Conservation (phyloP, 1,284 basidiomycete species). For the Schizopora paradoxa region DNA sequence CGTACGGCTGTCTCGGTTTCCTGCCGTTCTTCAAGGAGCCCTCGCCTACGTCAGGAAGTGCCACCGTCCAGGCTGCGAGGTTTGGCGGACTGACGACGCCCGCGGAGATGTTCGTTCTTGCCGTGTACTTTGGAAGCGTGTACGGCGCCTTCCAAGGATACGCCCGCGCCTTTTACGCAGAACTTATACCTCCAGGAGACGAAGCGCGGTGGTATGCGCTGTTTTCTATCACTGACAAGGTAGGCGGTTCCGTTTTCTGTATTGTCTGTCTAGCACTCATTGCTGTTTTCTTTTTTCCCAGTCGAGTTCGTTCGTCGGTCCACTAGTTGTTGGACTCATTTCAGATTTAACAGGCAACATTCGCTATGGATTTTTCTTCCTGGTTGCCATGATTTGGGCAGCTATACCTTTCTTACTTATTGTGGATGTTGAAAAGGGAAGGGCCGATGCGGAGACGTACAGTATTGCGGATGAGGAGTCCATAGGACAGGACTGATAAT, state of each 20-base stretch:
- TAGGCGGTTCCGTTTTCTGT: slow-evolving; percentile 24
- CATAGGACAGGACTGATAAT: too few relatives aligned
- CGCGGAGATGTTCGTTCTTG: slow-evolving; percentile 80
- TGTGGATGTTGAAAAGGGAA: slow-evolving; percentile 65
- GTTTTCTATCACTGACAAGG: slow-evolving; percentile 87
- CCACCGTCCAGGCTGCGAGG: slow-evolving; percentile 30
- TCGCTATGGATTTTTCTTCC: slow-evolving; percentile 84
- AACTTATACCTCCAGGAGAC: slow-evolving; percentile 71
- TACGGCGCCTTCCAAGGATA: slow-evolving; percentile 81
- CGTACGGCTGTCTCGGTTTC: slow-evolving; percentile 81
- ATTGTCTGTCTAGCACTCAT: slow-evolving; percentile 2
- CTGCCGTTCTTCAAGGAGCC: slow-evolving; percentile 39
- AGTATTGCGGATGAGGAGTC: too few relatives aligned
- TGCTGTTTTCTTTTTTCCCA: slow-evolving; percentile 26
- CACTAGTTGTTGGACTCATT: slow-evolving; percentile 79
- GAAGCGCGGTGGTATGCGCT: slow-evolving; percentile 80
- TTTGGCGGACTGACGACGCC: slow-evolving; percentile 74
- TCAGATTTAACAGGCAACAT: slow-evolving; percentile 86
- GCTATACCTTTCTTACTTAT: slow-evolving; percentile 71
- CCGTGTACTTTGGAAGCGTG: slow-evolving; percentile 74
- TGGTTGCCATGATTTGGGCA: slow-evolving; percentile 72
- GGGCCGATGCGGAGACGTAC: slow-evolving; percentile 11
- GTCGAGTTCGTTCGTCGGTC: slow-evolving; percentile 87
- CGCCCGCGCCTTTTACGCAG: slow-evolving; percentile 73
- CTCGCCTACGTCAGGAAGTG: neutral